These are phyloP conservation scores for Ceratocystis smalleyi DNA, from an alignment of 2,329 filamentous ascomycete genomes.

Conservation along the genomic window DNA sequence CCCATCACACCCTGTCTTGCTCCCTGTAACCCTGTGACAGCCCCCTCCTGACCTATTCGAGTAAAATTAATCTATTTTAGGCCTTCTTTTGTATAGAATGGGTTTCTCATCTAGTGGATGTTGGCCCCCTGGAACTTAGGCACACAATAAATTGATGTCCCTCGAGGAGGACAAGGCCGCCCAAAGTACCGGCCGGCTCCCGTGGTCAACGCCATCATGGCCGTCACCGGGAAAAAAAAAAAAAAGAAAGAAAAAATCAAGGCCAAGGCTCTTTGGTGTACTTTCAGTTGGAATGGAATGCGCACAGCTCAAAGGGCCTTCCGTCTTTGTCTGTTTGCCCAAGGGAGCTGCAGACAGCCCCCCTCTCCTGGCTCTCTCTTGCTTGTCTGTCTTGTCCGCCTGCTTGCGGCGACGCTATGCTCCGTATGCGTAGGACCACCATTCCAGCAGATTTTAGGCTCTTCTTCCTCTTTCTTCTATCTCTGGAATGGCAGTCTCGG, in stretches of 20 bases:
- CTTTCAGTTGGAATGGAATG: background rate
- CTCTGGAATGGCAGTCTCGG: background rate
- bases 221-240: no score
- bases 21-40: background rate
- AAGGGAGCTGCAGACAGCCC: background rate
- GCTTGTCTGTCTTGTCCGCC: background rate
- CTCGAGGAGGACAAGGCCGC: background rate
- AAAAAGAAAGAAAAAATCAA: no score
- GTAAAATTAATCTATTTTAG: background rate
- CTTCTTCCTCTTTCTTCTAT: background rate
- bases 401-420: background rate
- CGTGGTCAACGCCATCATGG: background rate
- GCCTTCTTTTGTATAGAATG: background rate
- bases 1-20: no score
- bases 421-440: background rate
- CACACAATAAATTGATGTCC: conserved; percentile 5
- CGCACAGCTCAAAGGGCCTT: background rate
- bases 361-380: background rate
- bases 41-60: background rate
- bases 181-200: background rate
- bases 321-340: background rate
- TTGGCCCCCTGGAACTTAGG: conserved; percentile 2
- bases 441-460: background rate
- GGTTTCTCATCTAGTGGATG: background rate
- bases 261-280: background rate